Base-by-base conservation (phyloP, 768 basidiomycete species). In the Hygrophoropsis aurantiaca region DNA sequence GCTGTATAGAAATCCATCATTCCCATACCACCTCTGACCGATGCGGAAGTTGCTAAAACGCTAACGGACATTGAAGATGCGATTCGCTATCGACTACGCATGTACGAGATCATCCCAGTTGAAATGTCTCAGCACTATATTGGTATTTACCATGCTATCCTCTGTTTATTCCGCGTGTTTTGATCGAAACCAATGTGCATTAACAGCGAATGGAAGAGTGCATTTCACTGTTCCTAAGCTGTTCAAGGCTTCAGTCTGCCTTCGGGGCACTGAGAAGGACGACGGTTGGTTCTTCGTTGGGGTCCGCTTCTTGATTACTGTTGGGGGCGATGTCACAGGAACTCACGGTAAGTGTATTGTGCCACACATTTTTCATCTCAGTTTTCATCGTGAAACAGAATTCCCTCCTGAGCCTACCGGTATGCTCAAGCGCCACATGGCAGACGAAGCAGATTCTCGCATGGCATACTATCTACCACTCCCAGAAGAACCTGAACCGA, bases 231-330 rank as follows among this genome's bases (percentile, higher is more conserved):
- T 84, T 2, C 81, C 79, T 2, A 79, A 82, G 24, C 70, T 89
- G 21, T 94, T 92, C 60, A 81, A 85, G 59, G 78, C 80, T 6
- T 85, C 86, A 2, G 65, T 92, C 23, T 91, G 82, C 55, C 74
- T 93, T 45, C 78, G 78, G 44, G 91, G 90, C 18, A 84, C 80
- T 16, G 76, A 81, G 50, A 69, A 72, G 50, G 72, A 78, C 38
- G 87, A 90, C 50, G 82, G 85, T 2, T 97, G 93, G 93, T 94
- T 94, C 65, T 85, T 91, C 52, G 84, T 89, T 18, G 70, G 80
- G 48, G 84, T 87, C 0, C 83, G 86, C 57, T 91, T 92, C 57
- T 69, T 85, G 23, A 79, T 91, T 36, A 81, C 68, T 25, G 75
- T 90, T 5, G 84, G 84, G 13, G 88, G 89, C 11, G 88, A 89